phyloP scores from a whole-genome alignment of 202 grass and related monocot species.

The Saccharum hybrid region DNA sequence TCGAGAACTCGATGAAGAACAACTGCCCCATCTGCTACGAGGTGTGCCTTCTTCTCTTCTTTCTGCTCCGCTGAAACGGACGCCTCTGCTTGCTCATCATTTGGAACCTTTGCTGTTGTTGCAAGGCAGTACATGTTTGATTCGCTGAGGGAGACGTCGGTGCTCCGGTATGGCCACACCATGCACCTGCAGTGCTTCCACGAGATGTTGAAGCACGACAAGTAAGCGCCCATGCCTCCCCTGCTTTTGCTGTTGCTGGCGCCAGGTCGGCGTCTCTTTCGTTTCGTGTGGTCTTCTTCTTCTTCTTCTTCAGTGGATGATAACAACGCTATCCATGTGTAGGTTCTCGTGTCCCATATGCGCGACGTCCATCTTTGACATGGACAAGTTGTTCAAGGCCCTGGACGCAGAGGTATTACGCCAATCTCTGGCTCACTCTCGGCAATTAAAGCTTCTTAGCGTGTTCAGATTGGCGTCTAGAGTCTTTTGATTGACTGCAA shows the following conservation, averaged over 20 bases:
- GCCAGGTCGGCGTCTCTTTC: neutral
- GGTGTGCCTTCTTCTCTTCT: conserved; percentile 19
- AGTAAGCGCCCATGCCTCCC: conserved; percentile 61
- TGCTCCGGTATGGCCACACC: conserved; percentile 87
- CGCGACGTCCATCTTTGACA: conserved; percentile 65
- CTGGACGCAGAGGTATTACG: conserved; percentile 76
- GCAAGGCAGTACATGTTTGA: conserved; percentile 86
- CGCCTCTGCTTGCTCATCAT: neutral
- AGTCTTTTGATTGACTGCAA: neutral
- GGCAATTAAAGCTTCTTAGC: neutral
- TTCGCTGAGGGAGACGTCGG: conserved; percentile 72
- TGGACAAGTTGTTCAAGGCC: conserved; percentile 60
- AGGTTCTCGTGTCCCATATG: conserved; percentile 85
- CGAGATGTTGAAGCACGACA: conserved; percentile 84
- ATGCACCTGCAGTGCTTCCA: conserved; percentile 76
- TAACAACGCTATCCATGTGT: neutral
- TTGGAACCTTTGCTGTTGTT: neutral
- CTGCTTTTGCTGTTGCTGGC: neutral
- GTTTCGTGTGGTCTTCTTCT: conserved; percentile 25
- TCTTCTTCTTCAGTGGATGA: neutral
- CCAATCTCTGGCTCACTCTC: neutral
- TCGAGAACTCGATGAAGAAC: conserved; percentile 95
- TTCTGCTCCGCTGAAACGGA: too few species aligned
- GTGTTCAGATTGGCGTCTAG: neutral
- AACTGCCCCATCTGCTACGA: conserved; percentile 97